Conservation (phyloP, 495 filamentous ascomycete species). For the Aspergillus sclerotiicarbonarius region DNA sequence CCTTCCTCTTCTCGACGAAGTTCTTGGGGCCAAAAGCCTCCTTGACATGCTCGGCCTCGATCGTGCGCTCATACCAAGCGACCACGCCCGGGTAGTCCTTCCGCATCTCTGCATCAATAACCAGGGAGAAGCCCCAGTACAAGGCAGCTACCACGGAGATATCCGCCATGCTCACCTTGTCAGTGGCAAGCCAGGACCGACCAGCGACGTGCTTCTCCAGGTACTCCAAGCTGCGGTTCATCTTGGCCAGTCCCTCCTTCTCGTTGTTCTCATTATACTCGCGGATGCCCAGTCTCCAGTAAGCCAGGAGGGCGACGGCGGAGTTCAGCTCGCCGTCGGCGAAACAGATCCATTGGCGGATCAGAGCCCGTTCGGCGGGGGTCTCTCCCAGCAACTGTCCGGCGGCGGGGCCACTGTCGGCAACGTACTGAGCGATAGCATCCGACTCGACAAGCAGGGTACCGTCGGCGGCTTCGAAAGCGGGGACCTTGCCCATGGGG, state of each 20-base stretch:
- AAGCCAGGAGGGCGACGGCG: constrained; percentile 28
- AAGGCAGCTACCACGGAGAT: constrained; percentile 44
- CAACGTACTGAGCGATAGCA: constrained; percentile 56
- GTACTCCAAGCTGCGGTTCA: constrained; percentile 36
- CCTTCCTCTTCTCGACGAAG: constrained; percentile 42
- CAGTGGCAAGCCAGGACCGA: constrained; percentile 45
- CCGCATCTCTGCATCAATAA: constrained; percentile 52
- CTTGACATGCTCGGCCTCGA: constrained; percentile 48
- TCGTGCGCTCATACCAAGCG: constrained; percentile 42
- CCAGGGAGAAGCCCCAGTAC: constrained; percentile 36
- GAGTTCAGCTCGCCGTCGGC: constrained; percentile 43
- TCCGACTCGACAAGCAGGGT: constrained; percentile 49
- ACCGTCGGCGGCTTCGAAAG: constrained; percentile 54
- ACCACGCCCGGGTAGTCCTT: constrained; percentile 41
- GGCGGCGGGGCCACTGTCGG: constrained; percentile 50
- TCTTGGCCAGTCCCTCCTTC: constrained; percentile 18
- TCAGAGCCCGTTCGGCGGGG: constrained; percentile 42
- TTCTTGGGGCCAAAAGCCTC: constrained; percentile 46
- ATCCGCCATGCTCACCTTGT: constrained; percentile 54
- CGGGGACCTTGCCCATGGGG: constrained; percentile 59
- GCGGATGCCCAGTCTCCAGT: constrained; percentile 31
- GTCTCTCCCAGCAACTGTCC: constrained; percentile 50
- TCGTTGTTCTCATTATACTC: constrained; percentile 38
- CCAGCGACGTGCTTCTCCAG: constrained; percentile 43
- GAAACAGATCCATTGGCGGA: constrained; percentile 52